phyloP scores from a whole-genome alignment of 306 rosid species.

The Trifolium subterraneum region DNA sequence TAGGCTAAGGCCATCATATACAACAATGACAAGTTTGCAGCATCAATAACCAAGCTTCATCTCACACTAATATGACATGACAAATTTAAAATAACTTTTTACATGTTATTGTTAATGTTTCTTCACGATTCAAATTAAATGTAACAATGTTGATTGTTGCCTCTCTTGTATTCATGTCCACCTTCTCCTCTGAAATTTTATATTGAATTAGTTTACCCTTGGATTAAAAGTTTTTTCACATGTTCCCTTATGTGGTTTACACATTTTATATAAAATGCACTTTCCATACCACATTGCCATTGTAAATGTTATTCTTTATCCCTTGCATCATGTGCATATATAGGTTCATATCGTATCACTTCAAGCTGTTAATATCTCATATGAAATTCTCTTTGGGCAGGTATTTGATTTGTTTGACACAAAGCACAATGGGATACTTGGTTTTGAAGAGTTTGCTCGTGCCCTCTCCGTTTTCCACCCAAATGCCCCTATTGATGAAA shows the following conservation, averaged over 20 bases:
- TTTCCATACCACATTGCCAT: background rate
- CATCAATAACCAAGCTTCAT: background rate
- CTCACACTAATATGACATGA: slow-evolving; percentile 1
- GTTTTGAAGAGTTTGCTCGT: slow-evolving; percentile 98
- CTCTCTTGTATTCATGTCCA: background rate
- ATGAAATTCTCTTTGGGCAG: slow-evolving; percentile 43
- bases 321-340: slow-evolving; percentile 17
- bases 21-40: background rate
- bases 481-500: slow-evolving; percentile 92
- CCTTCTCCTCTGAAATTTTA: background rate
- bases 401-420: slow-evolving; percentile 96
- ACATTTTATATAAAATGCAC: background rate
- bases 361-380: slow-evolving; percentile 34
- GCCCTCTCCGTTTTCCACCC: slow-evolving; percentile 97
- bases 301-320: slow-evolving; percentile 4
- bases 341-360: slow-evolving; percentile 1
- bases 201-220: background rate
- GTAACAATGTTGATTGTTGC: background rate
- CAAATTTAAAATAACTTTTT: background rate
- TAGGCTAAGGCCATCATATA: background rate
- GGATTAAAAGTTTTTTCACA: background rate
- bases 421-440: slow-evolving; percentile 95
- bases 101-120: background rate
- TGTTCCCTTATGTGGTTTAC: background rate
- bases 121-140: background rate